A percentile compares a stretch with the other conserved stretches of the same genome.
Evolutionary conservation across 768 basidiomycete genomes (phyloP).

Genomic region (Serendipita indica): DNA sequence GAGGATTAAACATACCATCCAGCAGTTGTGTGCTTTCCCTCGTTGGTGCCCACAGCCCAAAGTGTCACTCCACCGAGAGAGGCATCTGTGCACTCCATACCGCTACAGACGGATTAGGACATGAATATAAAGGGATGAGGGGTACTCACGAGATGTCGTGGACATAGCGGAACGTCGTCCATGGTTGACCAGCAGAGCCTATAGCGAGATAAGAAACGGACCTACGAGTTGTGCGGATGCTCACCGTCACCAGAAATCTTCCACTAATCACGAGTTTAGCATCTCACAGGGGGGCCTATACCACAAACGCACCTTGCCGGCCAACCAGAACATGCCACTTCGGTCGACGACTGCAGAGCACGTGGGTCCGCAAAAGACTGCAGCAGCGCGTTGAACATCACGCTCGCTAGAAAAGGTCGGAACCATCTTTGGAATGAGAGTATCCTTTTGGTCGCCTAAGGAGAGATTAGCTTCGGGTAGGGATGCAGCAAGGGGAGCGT

Average conservation of each 20-base stretch:
- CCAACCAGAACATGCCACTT: slow-evolving; percentile 79
- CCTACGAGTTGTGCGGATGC: background rate
- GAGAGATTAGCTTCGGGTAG: background rate
- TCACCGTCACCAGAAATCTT: slow-evolving; percentile 87
- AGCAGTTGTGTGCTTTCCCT: slow-evolving; percentile 64
- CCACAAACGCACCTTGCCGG: slow-evolving; percentile 46
- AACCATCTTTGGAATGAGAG: slow-evolving; percentile 64
- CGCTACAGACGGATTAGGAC: slow-evolving; percentile 12
- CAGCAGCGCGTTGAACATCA: background rate
- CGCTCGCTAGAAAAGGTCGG: slow-evolving; percentile 41
- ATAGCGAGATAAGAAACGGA: background rate
- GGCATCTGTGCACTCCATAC: slow-evolving; percentile 59
- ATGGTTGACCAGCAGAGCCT: slow-evolving; percentile 84
- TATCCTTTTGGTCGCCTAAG: slow-evolving; percentile 60
- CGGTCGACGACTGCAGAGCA: slow-evolving; percentile 74
- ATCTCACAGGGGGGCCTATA: slow-evolving; percentile 8
- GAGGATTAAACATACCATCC: slow-evolving; percentile 32
- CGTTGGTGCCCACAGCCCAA: slow-evolving; percentile 60
- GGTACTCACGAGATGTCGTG: slow-evolving; percentile 63
- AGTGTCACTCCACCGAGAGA: slow-evolving; percentile 81
- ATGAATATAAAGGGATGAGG: slow-evolving; percentile 12
- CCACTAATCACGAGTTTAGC: slow-evolving; percentile 48
- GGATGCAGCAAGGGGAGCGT: background rate
- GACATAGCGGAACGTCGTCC: slow-evolving; percentile 72
- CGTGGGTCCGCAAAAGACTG: slow-evolving; percentile 63